Conservation (phyloP, 768 basidiomycete species). For the Kockovaella imperatae region DNA sequence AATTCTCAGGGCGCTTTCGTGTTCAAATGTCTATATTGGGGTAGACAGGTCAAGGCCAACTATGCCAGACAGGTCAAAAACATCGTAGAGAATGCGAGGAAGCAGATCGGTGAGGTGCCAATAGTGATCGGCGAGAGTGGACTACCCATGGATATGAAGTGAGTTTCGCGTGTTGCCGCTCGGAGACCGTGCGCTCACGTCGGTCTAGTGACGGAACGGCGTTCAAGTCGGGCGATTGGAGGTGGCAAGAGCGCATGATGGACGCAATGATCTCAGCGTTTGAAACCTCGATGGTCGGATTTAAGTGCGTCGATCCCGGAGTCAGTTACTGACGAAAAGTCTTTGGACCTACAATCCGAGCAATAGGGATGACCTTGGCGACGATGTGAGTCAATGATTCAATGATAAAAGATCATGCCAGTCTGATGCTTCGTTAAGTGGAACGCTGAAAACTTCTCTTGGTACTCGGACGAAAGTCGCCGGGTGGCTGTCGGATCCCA, state of each 20-base stretch:
- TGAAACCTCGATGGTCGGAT: slow-evolving; percentile 67
- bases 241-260: slow-evolving; percentile 85
- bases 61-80: slow-evolving; percentile 73
- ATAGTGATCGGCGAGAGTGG: slow-evolving; percentile 88
- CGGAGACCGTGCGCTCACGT: background rate
- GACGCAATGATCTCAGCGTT: slow-evolving; percentile 80
- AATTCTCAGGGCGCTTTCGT: slow-evolving; percentile 72
- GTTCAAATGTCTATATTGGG: slow-evolving; percentile 76
- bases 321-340: slow-evolving; percentile 47
- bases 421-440: slow-evolving; percentile 49
- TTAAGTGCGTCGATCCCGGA: slow-evolving; percentile 58
- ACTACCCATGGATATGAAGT: slow-evolving; percentile 97
- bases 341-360: slow-evolving; percentile 91
- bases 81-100: slow-evolving; percentile 62
- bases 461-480: slow-evolving; percentile 56
- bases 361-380: slow-evolving; percentile 70
- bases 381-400: slow-evolving; percentile 45
- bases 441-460: slow-evolving; percentile 97
- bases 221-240: slow-evolving; percentile 64
- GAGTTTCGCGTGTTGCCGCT: slow-evolving; percentile 26
- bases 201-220: slow-evolving; percentile 58
- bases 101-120: slow-evolving; percentile 69
- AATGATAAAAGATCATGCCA: background rate
- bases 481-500: slow-evolving; percentile 8
- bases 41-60: slow-evolving; percentile 69